A percentile compares a stretch with the other conserved stretches of the same genome.
These are phyloP conservation scores for Ogataea pini DNA, from an alignment of 805 yeast genomes.

Conservation along the genomic window DNA sequence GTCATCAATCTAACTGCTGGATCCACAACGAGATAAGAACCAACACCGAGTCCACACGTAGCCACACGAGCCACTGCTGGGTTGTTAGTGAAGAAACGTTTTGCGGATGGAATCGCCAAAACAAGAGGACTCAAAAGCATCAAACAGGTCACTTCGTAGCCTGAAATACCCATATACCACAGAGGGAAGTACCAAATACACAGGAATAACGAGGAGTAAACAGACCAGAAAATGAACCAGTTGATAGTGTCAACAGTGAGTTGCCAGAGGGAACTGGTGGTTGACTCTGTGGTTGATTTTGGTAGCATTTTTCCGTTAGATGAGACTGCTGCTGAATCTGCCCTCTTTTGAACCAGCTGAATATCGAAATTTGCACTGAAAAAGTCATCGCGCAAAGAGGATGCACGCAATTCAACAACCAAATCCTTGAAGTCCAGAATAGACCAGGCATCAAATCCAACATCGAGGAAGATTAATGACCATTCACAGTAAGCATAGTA, in stretches of 20 bases:
- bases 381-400: conserved; percentile 23
- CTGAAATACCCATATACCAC: conserved; percentile 98
- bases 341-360: conserved; percentile 14
- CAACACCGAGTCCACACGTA: conserved; percentile 67
- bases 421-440: conserved; percentile 66
- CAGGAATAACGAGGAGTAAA: conserved; percentile 74
- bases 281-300: conserved; percentile 19
- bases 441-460: conserved; percentile 82
- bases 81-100: conserved; percentile 38
- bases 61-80: conserved; percentile 58
- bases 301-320: conserved; percentile 17
- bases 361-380: conserved; percentile 29
- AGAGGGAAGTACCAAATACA: conserved; percentile 97
- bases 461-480: conserved; percentile 80
- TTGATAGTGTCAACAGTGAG: conserved; percentile 54
- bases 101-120: conserved; percentile 33
- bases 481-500: conserved; percentile 94
- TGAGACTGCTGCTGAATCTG: neutral
- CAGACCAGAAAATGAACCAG: conserved; percentile 83
- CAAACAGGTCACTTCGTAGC: conserved; percentile 77
- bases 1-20: conserved; percentile 72
- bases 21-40: conserved; percentile 64
- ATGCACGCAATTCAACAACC: conserved; percentile 45
- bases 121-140: conserved; percentile 55
- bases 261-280: conserved; percentile 33